Evolutionary conservation across 148 eudicot species (phyloP), one percentile per base, ranked within the genome.

Genomic region (Diospyros kaki): DNA sequence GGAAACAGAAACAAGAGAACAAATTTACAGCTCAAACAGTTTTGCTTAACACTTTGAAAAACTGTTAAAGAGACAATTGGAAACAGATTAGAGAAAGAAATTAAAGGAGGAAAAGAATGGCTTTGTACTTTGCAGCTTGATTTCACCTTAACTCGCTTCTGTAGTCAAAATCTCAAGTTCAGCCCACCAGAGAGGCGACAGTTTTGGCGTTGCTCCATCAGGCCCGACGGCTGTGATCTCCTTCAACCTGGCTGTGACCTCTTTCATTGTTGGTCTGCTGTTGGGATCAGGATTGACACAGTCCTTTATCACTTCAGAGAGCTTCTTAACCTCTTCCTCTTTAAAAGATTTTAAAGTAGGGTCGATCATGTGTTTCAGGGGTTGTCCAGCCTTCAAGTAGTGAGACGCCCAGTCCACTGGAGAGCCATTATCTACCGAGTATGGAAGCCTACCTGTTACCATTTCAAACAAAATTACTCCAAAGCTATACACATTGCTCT

Each of bases 151-250:
- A 68, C 60, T 77, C 44, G 80, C 81, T 68, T 85, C 88, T 6
- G 84, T 76, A 48, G 88, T 79, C 87, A 89, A 58, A 84, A 93
- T 86, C 83, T 93, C 98, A 3, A 91, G 91, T 75, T 93, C 98
- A 3, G 98, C 98, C 98, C 97, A 91, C 94, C 94, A 91, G 55
- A 91, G 97, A 66, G 98, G 97, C 75, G 94, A 91, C 60, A 82
- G 11, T 77, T 76, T 88, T 4, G 99, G 97, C 9, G 81, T 81
- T 3, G 97, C 99, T 18, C 77, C 89, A 28, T 89, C 90, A 10
- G 97, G 96, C 17, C 77, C 87, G 75, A 90, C 78, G 17, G 80
- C 81, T 1, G 96, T 90, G 17, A 89, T 83, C 82, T 85, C 86
- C 76, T 80, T 89, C 82, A 95, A 68, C 78, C 80, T 83, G 1